Evolutionary conservation across 352 stramenopile species (phyloP), one percentile per base, ranked within the genome.

Genomic region (Globisporangium canariense): DNA sequence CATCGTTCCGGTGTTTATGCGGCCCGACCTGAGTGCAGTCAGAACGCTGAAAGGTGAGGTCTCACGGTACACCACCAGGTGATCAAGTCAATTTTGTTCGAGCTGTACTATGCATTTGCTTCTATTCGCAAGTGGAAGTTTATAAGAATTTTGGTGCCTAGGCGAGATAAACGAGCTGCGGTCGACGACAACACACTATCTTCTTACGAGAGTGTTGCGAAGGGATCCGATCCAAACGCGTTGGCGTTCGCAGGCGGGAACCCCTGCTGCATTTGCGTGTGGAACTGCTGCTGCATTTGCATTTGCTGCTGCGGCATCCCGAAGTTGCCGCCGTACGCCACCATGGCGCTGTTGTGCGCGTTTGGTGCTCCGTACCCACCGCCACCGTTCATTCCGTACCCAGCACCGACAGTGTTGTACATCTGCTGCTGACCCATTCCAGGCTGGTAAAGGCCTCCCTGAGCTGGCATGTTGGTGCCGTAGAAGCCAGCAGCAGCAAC

Each of bases 1-100:
- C 79, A 2, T 78, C 76, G 4, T 74, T 90, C 54, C 66, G 52
- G 11, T 93, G 85, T 45, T 47, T 89, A 13, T 93, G 85, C 38
- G 85, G 85, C 18, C 82, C 85, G 14, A 91, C 74, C 25, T 93
- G 64, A 68, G 2, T 10, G 22, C 9, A 10, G 8, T 4, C n/a
- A 13, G 22, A 11, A 36, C 16, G 11, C 5, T 36, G 22, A 18
- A 54, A 36, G 49, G 49, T 20, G 49, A 54, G 36, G 36, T 41
- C 9, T 41, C 36, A 18, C 9, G 36, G 36, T 4, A 41, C 11
- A 14, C 36, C 36, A 4, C 36, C 7, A 41, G 36, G 36, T 41
- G 20, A 36, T 53, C 22, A 54, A 54, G 18, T 6, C 22, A 36
- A 34, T 36, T 34, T 18, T 18, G 4, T 36, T 34, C 20, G n/a